Percentiles rank a stretch among this genome's conserved stretches.
Conservation (phyloP, 2,329 filamentous ascomycete species). For the Penicillium vulpinum region DNA sequence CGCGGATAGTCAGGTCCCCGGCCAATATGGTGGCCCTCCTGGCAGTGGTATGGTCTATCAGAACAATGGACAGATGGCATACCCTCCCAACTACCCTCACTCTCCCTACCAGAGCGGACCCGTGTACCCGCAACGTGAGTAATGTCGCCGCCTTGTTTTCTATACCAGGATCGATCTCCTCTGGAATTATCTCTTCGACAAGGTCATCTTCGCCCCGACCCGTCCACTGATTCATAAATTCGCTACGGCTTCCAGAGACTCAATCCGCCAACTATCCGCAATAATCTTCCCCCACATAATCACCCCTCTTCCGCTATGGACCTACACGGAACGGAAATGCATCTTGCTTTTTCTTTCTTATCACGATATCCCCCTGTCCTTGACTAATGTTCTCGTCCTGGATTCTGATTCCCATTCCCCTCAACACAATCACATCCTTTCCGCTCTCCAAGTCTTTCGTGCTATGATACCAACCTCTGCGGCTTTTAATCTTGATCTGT, state of each 20-base stretch:
- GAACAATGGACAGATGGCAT: constrained; percentile 50
- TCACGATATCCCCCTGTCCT: constrained; percentile 37
- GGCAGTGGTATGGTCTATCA: constrained; percentile 50
- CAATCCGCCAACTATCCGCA: constrained; percentile 39
- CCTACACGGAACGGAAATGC: constrained; percentile 15
- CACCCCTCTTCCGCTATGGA: constrained; percentile 21
- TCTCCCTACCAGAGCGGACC: constrained; percentile 53
- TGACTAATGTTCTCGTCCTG: constrained; percentile 36
- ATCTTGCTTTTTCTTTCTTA: constrained; percentile 31
- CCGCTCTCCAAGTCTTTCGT: constrained; percentile 27
- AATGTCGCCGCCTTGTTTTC: constrained; percentile 21
- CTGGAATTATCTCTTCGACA: constrained; percentile 14
- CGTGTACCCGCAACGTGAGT: constrained; percentile 54
- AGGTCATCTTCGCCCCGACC: constrained; percentile 17
- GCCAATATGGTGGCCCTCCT: constrained; percentile 64
- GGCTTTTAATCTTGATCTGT: constrained; percentile 30
- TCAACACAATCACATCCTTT: not conserved
- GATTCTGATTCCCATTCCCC: constrained; percentile 20
- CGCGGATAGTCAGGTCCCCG: constrained; percentile 54
- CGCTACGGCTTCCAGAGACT: constrained; percentile 35
- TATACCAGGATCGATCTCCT: constrained; percentile 24
- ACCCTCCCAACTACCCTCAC: constrained; percentile 51
- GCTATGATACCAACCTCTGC: constrained; percentile 40
- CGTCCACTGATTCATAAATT: constrained; percentile 29
- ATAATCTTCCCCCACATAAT: constrained; percentile 32